phyloP scores from a whole-genome alignment of 208 protist genomes.

The Leishmania tarentolae region DNA sequence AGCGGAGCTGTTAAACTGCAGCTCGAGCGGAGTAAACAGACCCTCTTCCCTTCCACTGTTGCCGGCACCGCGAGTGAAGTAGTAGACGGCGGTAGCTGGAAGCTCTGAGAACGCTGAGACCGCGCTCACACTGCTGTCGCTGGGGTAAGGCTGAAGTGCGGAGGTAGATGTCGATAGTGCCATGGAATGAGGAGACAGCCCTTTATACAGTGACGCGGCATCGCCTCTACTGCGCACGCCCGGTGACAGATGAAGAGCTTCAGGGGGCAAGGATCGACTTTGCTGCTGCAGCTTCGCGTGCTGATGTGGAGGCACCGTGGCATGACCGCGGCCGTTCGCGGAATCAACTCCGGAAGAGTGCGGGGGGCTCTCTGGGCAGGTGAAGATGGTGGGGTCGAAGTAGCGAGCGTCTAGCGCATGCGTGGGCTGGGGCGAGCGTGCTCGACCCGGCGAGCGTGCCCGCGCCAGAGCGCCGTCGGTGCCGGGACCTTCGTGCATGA shows the following conservation, averaged over 20 bases:
- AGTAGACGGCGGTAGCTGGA: not conserved
- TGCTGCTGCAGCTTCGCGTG: not conserved
- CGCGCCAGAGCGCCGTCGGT: constrained; percentile 11
- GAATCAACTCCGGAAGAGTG: not conserved
- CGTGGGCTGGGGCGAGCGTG: constrained; percentile 27
- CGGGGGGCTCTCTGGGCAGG: not conserved
- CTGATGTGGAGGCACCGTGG: not conserved
- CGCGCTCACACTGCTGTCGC: not conserved
- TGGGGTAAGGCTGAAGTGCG: not conserved
- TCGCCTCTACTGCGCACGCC: not conserved
- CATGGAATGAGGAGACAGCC: not conserved
- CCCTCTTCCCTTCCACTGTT: not conserved
- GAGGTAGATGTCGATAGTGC: not conserved
- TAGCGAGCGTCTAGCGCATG: constrained; percentile 30
- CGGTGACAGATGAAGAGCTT: not conserved
- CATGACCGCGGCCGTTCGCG: not conserved
- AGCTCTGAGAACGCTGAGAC: not conserved
- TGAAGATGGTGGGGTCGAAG: constrained; percentile 33
- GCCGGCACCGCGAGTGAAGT: not conserved
- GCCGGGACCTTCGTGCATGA: not conserved
- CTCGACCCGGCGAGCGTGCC: constrained; percentile 16
- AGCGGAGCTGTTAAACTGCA: constrained; percentile 30
- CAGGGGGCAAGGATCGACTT: not conserved
- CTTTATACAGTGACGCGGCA: not conserved
- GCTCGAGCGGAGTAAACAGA: not conserved